Evolutionary conservation across 192 early-diverging fungal species (phyloP).

Genomic region (Umbelopsis isabellina): DNA sequence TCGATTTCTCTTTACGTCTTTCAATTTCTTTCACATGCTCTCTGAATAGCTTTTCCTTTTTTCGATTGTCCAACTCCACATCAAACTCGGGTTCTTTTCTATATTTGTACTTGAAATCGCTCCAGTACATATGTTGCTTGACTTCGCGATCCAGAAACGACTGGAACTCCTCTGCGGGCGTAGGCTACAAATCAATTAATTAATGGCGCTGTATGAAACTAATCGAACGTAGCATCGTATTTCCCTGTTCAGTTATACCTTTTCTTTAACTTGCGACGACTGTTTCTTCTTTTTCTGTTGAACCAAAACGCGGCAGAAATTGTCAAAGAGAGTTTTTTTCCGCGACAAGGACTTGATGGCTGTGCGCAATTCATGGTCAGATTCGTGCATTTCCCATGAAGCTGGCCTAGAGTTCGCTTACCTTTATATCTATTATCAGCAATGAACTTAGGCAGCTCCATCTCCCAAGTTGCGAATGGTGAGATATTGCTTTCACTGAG

Average conservation of each 20-base stretch:
- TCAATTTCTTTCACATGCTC: conserved; percentile 54
- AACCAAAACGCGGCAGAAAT: conserved; percentile 69
- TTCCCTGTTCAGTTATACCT: conserved; percentile 23
- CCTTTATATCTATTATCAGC: conserved; percentile 62
- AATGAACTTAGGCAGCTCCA: conserved; percentile 68
- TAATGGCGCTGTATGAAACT: not conserved
- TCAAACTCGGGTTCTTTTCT: conserved; percentile 67
- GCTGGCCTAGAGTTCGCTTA: conserved; percentile 27
- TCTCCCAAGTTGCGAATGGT: conserved; percentile 79
- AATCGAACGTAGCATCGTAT: not conserved
- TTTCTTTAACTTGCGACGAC: conserved; percentile 38
- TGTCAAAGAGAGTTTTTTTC: conserved; percentile 68
- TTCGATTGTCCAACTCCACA: conserved; percentile 55
- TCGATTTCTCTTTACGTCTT: conserved; percentile 36
- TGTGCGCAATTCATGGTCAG: conserved; percentile 2
- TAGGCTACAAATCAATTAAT: not conserved
- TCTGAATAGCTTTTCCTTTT: conserved; percentile 66
- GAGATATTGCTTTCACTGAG: conserved; percentile 70
- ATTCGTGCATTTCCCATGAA: no score
- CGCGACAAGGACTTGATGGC: conserved; percentile 55
- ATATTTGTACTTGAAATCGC: conserved; percentile 74
- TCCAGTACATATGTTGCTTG: conserved; percentile 61
- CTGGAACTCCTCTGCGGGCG: conserved; percentile 57
- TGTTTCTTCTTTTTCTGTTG: conserved; percentile 54
- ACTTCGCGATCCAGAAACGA: conserved; percentile 61